Evolutionary conservation across 176 grass and related monocot genomes (phyloP), one percentile per base, ranked within the genome.

Genomic region (Oropetium thomaeum): DNA sequence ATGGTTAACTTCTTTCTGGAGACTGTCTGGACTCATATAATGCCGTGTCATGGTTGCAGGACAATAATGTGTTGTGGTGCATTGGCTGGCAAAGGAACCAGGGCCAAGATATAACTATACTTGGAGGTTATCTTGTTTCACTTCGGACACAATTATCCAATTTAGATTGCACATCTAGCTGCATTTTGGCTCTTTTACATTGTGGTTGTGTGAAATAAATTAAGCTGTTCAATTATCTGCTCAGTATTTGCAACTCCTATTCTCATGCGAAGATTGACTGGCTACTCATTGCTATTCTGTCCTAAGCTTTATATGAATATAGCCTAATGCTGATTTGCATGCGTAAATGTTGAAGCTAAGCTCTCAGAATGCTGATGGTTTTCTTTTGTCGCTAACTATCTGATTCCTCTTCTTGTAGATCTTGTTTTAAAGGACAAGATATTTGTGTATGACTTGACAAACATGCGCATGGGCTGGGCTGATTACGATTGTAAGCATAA

Each of bases 351-450:
- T 12, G 12, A 70, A 13, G 10, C 8, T 42, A 10, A 7, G 10
- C 40, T 42, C 40, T 42, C 40, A 11, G 10, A 42, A 22, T 52
- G 20, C 4, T 65, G 3, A 41, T 58, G 75, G 7, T 64, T 63
- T 62, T 48, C 6, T 34, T 48, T 77, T 71, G 8, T 33, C 49
- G 71, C 44, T 90, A 51, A 89, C 12, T 48, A 14, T 48, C 64
- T 63, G 12, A 41, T 28, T 20, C 44, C 64, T 30, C 30, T 75
- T 49, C 47, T 53, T 7, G 14, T 84, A 98, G 95, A 98, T 87
- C 67, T 98, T 77, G 89, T 98, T 78, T 64, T 98, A 15, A 98
- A 98, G 81, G 95, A 98, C 69, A 98, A 98, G 86, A 92, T 98
- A 84, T 83, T 98, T 40, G 95, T 98, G 58, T 98, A 98, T 61